Evolutionary conservation across 2,329 filamentous ascomycete genomes (phyloP), one percentile per base, ranked within the genome.

Genomic region (Simplicillium sp.): DNA sequence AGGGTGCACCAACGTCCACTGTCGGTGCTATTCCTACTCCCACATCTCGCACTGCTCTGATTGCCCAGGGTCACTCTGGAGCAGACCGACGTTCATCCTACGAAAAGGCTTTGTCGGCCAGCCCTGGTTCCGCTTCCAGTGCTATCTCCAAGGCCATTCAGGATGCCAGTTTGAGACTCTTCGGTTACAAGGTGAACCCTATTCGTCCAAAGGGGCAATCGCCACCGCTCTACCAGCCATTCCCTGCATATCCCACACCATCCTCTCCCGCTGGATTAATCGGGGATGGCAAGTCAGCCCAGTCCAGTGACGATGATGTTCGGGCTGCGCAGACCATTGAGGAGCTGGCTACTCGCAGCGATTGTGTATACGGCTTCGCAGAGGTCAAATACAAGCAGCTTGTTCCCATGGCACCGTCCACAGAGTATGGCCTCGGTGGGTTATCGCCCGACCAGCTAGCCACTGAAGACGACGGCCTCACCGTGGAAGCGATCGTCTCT

Each of bases 351-450:
- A 92, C 88, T 28, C 76, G 89, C 32, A 96, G 89, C 56, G 89
- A 98, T 59, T 92, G 96, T 36, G 89, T 98, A 3, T 98, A 89
- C 58, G 89, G 90, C 3, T 97, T 98, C 61, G 92, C 92, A 6
- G 90, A 98, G 64, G 90, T 98, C 56, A 98, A 98, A 62, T 96
- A 94, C 64, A 92, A 94, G 61, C 92, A 98, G 61, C 74, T 98
- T n/a, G 78, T 96, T 38, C 92, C 92, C 3, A 67, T 92, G 35
- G 80, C 87, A 1, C 92, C 90, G 1, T 90, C 85, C 0, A 76
- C 75, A 49, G 80, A 86, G 37, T 79, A 84, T 49, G 80, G 78
- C 6, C 71, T 87, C 4, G 81, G 82, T 7, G 79, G 81, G 12
- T 60, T 74, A n/a, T 64, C 66, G 4, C 56, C 66, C 8, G 77